A percentile compares a stretch with the other conserved stretches of the same genome.
Evolutionary conservation across 306 rosid species (phyloP).

Genomic region (Sophora flavescens): DNA sequence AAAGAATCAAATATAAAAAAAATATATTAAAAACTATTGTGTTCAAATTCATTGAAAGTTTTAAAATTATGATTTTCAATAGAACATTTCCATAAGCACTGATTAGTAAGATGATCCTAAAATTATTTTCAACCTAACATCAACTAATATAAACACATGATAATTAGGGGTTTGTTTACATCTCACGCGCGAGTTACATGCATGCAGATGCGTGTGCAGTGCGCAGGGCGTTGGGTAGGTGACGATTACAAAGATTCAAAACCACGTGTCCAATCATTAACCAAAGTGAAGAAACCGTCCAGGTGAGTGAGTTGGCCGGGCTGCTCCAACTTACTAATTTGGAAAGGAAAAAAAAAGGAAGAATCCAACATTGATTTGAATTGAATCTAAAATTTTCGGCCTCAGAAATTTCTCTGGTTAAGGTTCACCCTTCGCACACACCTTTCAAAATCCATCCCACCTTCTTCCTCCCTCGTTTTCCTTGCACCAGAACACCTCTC

Average conservation of each 20-base stretch:
- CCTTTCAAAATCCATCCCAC: conserved; percentile 43
- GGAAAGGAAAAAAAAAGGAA: conserved; percentile 4
- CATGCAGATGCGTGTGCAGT: background rate
- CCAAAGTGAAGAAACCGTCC: conserved; percentile 47
- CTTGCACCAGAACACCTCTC: conserved; percentile 36
- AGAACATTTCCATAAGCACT: too few species aligned
- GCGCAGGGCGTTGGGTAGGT: background rate
- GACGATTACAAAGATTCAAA: conserved; percentile 17
- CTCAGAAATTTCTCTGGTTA: conserved; percentile 61
- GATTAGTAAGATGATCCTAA: too few species aligned
- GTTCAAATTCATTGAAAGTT: too few species aligned
- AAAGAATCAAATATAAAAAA: too few species aligned
- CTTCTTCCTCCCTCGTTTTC: conserved; percentile 18
- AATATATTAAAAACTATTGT: too few species aligned
- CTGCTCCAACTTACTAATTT: background rate
- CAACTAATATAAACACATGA: too few species aligned
- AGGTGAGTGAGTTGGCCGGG: background rate
- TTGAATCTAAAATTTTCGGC: conserved; percentile 55
- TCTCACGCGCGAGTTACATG: too few species aligned
- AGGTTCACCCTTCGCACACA: conserved; percentile 55
- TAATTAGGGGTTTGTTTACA: too few species aligned
- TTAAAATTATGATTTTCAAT: too few species aligned
- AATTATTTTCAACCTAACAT: too few species aligned
- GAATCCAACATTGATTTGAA: conserved; percentile 33
- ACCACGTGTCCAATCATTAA: conserved; percentile 49